phyloP scores from a whole-genome alignment of 768 basidiomycete species.

The Kwoniella mangroviensis region DNA sequence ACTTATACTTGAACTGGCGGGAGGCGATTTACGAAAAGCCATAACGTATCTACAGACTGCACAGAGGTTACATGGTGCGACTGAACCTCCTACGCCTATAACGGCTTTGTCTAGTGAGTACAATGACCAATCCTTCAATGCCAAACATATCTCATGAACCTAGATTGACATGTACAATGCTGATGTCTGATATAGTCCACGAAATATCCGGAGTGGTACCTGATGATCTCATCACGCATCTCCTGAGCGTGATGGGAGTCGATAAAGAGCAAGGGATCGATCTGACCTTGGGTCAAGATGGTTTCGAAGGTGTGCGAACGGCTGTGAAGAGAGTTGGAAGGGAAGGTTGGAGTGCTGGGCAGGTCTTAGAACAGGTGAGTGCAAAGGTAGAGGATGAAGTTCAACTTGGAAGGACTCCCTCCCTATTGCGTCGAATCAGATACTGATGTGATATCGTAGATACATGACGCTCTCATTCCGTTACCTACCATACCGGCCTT shows the following conservation, averaged over 20 bases:
- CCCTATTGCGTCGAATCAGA: too few species aligned
- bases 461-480: conserved; percentile 86
- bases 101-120: conserved; percentile 67
- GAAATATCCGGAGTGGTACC: conserved; percentile 98
- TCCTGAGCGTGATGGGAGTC: conserved; percentile 75
- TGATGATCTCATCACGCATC: conserved; percentile 68
- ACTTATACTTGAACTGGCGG: conserved; percentile 62
- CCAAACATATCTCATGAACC: too few species aligned
- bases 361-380: conserved; percentile 82
- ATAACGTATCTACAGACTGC: conserved; percentile 98
- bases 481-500: conserved; percentile 78
- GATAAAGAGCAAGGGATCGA: conserved; percentile 61
- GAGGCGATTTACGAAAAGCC: conserved; percentile 91
- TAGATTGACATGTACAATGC: neutral
- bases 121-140: neutral
- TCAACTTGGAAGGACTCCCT: neutral
- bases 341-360: conserved; percentile 90
- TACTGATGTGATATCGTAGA: conserved; percentile 60
- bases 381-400: neutral
- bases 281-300: conserved; percentile 37
- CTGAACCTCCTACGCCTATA: conserved; percentile 73
- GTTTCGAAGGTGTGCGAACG: conserved; percentile 62
- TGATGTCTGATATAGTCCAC: conserved; percentile 63
- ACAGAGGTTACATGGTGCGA: conserved; percentile 78
- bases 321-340: conserved; percentile 78